Evolutionary conservation across 1,139 yeast genomes (phyloP).

Genomic region (Eremothecium gossypii): DNA sequence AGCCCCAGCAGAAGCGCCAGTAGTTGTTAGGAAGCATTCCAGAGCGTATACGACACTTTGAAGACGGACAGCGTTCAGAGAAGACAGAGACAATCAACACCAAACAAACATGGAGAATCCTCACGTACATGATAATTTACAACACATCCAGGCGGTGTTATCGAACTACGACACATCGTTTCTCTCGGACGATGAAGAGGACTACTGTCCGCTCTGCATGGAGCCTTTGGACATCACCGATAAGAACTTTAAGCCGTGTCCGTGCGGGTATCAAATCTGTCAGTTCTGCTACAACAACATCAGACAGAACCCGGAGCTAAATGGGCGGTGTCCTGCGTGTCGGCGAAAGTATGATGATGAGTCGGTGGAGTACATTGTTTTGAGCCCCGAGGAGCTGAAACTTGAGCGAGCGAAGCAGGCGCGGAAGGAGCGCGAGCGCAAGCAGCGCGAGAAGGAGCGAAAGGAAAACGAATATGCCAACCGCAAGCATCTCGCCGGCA

Average conservation of each 20-base stretch:
- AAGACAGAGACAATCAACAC: background rate
- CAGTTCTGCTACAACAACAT: slow-evolving; percentile 97
- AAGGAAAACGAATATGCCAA: slow-evolving; percentile 84
- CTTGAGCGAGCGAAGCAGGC: slow-evolving; percentile 71
- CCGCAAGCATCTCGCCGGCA: slow-evolving; percentile 90
- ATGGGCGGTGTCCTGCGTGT: slow-evolving; percentile 97
- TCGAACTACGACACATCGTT: slow-evolving; percentile 28
- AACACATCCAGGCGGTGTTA: slow-evolving; percentile 24
- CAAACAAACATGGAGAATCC: slow-evolving; percentile 17
- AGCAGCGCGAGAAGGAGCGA: slow-evolving; percentile 83
- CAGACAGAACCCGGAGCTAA: slow-evolving; percentile 86
- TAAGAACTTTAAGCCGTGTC: slow-evolving; percentile 95
- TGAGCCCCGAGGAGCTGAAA: slow-evolving; percentile 78
- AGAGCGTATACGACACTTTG: no score
- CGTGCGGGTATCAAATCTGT: slow-evolving; percentile 97
- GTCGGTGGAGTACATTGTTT: slow-evolving; percentile 73
- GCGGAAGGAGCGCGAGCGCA: slow-evolving; percentile 75
- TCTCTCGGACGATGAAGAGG: slow-evolving; percentile 30
- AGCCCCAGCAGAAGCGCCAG: no score
- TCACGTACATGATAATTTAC: slow-evolving; percentile 23
- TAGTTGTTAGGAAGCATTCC: no score
- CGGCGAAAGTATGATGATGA: slow-evolving; percentile 91
- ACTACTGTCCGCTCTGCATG: slow-evolving; percentile 75
- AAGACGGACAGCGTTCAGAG: background rate
- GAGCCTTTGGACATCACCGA: slow-evolving; percentile 97